Conservation (phyloP, 257 asterid species). For the Handroanthus guayacan region DNA sequence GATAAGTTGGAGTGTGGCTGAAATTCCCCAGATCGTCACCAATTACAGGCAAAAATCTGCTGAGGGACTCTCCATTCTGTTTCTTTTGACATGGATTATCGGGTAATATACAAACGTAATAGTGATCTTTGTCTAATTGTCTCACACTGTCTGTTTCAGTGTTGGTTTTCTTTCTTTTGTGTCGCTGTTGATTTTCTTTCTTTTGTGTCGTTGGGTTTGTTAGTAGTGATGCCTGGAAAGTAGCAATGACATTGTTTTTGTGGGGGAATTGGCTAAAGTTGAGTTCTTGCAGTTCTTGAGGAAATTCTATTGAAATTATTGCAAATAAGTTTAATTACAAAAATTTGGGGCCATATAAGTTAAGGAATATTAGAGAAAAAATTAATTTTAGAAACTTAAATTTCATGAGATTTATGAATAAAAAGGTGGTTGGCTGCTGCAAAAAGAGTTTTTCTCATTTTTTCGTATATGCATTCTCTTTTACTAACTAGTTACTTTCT, state of each 20-base stretch:
- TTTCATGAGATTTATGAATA: background rate
- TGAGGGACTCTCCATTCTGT: constrained; percentile 63
- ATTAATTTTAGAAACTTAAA: background rate
- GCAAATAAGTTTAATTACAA: constrained; percentile 4
- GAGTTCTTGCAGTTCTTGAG: constrained; percentile 6
- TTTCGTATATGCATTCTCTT: constrained; percentile 4
- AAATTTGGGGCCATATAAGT: background rate
- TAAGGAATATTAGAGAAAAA: background rate
- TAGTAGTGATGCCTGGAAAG: background rate
- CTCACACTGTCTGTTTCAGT: background rate
- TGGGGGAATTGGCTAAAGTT: constrained; percentile 23
- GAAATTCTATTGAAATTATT: background rate
- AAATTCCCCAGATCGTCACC: constrained; percentile 75
- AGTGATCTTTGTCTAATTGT: background rate
- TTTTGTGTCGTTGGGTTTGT: background rate
- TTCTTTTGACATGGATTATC: constrained; percentile 73
- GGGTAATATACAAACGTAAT: constrained; percentile 47
- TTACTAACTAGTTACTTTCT: constrained; percentile 27
- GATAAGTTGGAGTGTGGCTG: constrained; percentile 73
- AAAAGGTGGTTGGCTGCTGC: background rate
- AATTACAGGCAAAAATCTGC: constrained; percentile 62
- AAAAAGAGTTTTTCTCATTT: background rate
- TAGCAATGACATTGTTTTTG: background rate
- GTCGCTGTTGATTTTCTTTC: background rate
- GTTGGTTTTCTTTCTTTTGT: background rate